These are phyloP conservation scores for Mucor saturninus DNA, from an alignment of 371 early-diverging fungal species.

Conservation along the genomic window DNA sequence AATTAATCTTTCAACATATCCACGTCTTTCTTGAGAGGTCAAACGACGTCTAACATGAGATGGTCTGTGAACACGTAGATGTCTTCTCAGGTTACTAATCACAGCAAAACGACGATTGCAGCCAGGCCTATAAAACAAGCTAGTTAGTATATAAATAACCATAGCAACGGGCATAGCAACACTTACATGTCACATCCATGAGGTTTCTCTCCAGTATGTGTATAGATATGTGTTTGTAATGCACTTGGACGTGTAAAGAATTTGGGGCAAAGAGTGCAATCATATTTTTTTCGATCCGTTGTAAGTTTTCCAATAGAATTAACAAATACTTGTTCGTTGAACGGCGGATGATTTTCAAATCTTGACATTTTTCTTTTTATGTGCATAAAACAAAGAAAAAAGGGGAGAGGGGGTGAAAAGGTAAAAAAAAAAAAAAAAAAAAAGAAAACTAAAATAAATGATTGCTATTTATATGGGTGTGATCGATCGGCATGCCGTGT, in stretches of 20 bases:
- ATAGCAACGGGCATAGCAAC: background rate
- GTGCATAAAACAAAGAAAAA: background rate
- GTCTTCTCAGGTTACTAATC: conserved; percentile 48
- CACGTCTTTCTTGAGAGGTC: conserved; percentile 31
- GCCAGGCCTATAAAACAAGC: conserved; percentile 26
- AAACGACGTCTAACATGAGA: conserved; percentile 24
- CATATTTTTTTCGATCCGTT: conserved; percentile 39
- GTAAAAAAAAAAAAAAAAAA: conserved; percentile 3
- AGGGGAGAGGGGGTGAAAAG: background rate
- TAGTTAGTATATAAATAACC: background rate
- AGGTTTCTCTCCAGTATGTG: conserved; percentile 84
- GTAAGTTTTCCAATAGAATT: conserved; percentile 2
- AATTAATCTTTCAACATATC: conserved; percentile 34
- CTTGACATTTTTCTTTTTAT: background rate
- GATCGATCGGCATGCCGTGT: conserved; percentile 12
- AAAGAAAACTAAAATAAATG: background rate
- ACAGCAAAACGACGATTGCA: conserved; percentile 50
- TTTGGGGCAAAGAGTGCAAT: conserved; percentile 68
- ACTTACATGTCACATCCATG: conserved; percentile 60
- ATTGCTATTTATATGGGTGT: conserved; percentile 3
- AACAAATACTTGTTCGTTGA: conserved; percentile 8
- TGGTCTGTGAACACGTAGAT: conserved; percentile 40
- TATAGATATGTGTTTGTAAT: conserved; percentile 69
- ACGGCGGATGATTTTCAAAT: conserved; percentile 5
- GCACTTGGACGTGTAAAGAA: conserved; percentile 80